A percentile compares a stretch with the other conserved stretches of the same genome.
These are phyloP conservation scores for Aspergillus cavernicola DNA, from an alignment of 495 filamentous ascomycete species.

Conservation along the genomic window DNA sequence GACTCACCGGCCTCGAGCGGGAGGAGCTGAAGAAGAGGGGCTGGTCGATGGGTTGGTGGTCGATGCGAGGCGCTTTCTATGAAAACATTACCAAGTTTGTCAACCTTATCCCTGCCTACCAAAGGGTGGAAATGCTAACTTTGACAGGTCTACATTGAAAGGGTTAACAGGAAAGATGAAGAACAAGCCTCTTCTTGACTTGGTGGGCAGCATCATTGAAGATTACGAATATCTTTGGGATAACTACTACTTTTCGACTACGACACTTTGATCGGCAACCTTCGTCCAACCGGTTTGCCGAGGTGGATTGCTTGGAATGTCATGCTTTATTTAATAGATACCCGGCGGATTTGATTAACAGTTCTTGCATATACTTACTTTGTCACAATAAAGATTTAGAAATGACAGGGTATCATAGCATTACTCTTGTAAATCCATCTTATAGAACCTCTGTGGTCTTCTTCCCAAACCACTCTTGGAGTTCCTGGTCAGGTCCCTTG, in stretches of 20 bases:
- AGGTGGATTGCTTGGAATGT: background rate
- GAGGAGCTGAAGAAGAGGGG: constrained; percentile 83
- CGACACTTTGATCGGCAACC: constrained; percentile 49
- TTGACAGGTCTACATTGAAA: constrained; percentile 54
- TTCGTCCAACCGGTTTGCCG: background rate
- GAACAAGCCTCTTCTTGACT: constrained; percentile 68
- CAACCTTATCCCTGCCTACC: background rate
- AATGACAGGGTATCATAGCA: constrained; percentile 9
- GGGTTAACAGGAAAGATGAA: constrained; percentile 63
- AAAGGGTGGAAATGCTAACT: constrained; percentile 25
- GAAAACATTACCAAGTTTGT: constrained; percentile 80
- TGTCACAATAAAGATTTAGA: background rate
- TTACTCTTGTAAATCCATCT: constrained; percentile 12
- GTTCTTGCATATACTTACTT: background rate
- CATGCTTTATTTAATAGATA: constrained; percentile 2
- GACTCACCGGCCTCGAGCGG: constrained; percentile 76
- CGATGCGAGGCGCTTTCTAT: constrained; percentile 92
- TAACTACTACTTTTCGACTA: constrained; percentile 87
- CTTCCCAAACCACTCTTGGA: constrained; percentile 43
- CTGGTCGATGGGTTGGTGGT: constrained; percentile 92
- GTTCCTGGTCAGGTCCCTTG: constrained; percentile 26
- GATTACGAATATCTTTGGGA: constrained; percentile 99
- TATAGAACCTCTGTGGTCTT: constrained; percentile 30
- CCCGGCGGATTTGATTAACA: constrained; percentile 5
- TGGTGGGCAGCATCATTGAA: constrained; percentile 79